A percentile compares a stretch with the other conserved stretches of the same genome.
Evolutionary conservation across 2,329 filamentous ascomycete genomes (phyloP).

Genomic region (Neoascochyta sp.): DNA sequence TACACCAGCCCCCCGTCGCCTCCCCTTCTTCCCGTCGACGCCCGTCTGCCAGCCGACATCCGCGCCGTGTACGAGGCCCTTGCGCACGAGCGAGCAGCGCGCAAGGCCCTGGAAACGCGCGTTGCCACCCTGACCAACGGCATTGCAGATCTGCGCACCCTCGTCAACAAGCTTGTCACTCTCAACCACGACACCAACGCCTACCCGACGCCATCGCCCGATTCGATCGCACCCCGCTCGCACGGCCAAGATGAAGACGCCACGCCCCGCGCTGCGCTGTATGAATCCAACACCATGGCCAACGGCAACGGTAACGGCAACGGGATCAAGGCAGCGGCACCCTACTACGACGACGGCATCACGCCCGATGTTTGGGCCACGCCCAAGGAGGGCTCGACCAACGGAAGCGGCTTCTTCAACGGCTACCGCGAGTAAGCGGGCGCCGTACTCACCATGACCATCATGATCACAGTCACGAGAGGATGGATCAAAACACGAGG

Average conservation of each 20-base stretch:
- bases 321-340: too few relatives aligned
- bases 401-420: conserved; percentile 25
- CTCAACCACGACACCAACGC: conserved; percentile 6
- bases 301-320: too few relatives aligned
- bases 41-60: too few relatives aligned
- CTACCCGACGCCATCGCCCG: conserved; percentile 36
- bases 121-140: conserved; percentile 32
- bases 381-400: conserved; percentile 34
- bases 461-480: too few relatives aligned
- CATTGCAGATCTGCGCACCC: conserved; percentile 26
- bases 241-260: too few relatives aligned
- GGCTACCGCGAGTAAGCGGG: too few relatives aligned
- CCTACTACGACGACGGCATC: conserved; percentile 21
- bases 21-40: conserved; percentile 4
- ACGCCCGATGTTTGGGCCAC: conserved; percentile 37
- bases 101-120: conserved; percentile 34
- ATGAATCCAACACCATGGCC: too few relatives aligned
- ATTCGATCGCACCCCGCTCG: too few relatives aligned
- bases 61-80: conserved; percentile 10
- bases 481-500: too few relatives aligned
- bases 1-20: conserved; percentile 6
- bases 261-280: conserved; percentile 22
- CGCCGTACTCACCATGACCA: too few relatives aligned
- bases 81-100: conserved; percentile 28
- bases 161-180: conserved; percentile 27